Percentiles rank a stretch among this genome's conserved stretches.
phyloP scores from a whole-genome alignment of 352 stramenopile species.

The Pythium insidiosum region DNA sequence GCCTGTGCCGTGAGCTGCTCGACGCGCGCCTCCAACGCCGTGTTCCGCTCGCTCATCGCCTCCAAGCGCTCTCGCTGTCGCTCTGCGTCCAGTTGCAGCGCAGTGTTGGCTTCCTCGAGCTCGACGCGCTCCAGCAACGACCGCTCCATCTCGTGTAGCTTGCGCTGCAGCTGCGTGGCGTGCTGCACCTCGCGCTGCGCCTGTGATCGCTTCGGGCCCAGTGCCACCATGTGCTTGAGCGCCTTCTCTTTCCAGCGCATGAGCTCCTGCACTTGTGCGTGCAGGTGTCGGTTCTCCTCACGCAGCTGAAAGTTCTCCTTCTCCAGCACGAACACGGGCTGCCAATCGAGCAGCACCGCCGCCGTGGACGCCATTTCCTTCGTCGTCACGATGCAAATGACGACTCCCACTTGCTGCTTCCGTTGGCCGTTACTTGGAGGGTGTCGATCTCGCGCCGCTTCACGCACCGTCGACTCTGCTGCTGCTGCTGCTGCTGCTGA shows the following conservation, averaged over 20 bases:
- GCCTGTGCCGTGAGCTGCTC: slow-evolving; percentile 8
- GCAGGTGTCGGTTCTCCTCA: slow-evolving; percentile 40
- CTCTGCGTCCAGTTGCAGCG: slow-evolving; percentile 25
- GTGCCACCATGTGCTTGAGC: slow-evolving; percentile 47
- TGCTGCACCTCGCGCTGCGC: slow-evolving; percentile 38
- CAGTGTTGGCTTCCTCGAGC: slow-evolving; percentile 30
- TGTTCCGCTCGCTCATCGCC: slow-evolving; percentile 21
- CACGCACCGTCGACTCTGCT: not conserved
- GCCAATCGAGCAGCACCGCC: slow-evolving; percentile 36
- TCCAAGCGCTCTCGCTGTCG: slow-evolving; percentile 19
- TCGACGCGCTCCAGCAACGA: slow-evolving; percentile 42
- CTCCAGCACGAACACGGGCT: slow-evolving; percentile 48
- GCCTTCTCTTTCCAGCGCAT: slow-evolving; percentile 57
- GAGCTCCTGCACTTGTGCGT: slow-evolving; percentile 42
- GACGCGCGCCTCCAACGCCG: slow-evolving; percentile 11
- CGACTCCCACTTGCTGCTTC: not conserved
- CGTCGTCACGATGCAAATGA: not conserved
- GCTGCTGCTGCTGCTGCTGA: not conserved
- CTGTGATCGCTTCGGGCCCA: slow-evolving; percentile 40
- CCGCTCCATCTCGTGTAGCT: slow-evolving; percentile 44
- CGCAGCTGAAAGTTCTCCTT: slow-evolving; percentile 60
- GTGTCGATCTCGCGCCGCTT: not conserved
- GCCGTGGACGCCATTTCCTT: slow-evolving; percentile 17
- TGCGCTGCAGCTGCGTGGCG: slow-evolving; percentile 39
- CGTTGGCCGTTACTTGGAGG: not conserved